Conservation (phyloP, 1,139 yeast species). For the Protomyces inundatus region DNA sequence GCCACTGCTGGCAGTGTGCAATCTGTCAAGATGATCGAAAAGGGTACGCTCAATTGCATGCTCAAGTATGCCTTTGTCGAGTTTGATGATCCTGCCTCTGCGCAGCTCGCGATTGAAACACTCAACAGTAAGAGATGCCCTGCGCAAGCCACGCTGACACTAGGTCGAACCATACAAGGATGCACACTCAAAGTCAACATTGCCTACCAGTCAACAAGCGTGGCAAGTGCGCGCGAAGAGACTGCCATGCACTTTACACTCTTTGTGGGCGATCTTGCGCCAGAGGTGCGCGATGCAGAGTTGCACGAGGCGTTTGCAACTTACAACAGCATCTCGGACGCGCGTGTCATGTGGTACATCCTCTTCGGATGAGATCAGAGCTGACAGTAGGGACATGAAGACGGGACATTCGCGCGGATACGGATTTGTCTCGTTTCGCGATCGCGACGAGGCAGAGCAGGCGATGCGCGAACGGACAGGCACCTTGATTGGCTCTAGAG, state of each 20-base stretch:
- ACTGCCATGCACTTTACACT: slow-evolving; percentile 53
- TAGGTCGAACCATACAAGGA: slow-evolving; percentile 8
- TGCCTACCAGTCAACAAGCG: slow-evolving; percentile 64
- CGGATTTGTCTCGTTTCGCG: slow-evolving; percentile 79
- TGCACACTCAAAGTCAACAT: slow-evolving; percentile 57
- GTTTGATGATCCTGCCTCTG: slow-evolving; percentile 54
- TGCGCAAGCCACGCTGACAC: neutral
- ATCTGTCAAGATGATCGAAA: slow-evolving; percentile 47
- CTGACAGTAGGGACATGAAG: slow-evolving; percentile 57
- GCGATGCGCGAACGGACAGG: slow-evolving; percentile 78
- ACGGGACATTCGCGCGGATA: slow-evolving; percentile 87
- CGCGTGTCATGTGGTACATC: slow-evolving; percentile 79
- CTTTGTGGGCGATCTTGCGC: slow-evolving; percentile 80
- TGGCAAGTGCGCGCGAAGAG: slow-evolving; percentile 37
- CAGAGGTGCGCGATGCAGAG: slow-evolving; percentile 75
- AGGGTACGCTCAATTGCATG: slow-evolving; percentile 42
- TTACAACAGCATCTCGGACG: slow-evolving; percentile 64
- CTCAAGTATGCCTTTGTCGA: slow-evolving; percentile 83
- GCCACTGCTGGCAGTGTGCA: slow-evolving; percentile 51
- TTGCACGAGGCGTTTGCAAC: slow-evolving; percentile 56
- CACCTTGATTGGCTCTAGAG: slow-evolving; percentile 61
- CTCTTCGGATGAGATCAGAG: neutral
- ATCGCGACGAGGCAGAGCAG: slow-evolving; percentile 62
- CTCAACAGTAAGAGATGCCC: slow-evolving; percentile 54
- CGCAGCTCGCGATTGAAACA: slow-evolving; percentile 57